Evolutionary conservation across 306 rosid species (phyloP).

Genomic region (Quercus ilex): DNA sequence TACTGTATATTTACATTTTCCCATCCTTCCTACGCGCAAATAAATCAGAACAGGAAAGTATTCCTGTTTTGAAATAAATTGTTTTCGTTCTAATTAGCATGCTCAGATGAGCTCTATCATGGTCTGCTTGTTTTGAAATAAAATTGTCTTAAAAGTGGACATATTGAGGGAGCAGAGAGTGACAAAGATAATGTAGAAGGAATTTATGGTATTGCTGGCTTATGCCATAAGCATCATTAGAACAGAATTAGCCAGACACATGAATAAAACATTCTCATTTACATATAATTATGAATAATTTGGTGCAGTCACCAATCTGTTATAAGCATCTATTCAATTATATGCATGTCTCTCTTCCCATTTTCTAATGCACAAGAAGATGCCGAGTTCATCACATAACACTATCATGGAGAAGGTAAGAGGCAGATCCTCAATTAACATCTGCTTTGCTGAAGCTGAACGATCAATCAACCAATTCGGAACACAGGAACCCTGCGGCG

Average conservation of each 20-base stretch:
- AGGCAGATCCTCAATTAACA: background rate
- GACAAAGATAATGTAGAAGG: background rate
- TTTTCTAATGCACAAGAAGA: background rate
- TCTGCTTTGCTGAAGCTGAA: background rate
- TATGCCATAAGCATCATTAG: background rate
- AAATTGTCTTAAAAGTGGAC: background rate
- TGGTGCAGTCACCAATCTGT: background rate
- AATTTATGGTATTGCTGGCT: background rate
- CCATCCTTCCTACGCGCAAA: background rate
- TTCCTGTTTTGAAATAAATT: background rate
- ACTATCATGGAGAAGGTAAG: background rate
- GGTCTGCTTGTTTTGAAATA: background rate
- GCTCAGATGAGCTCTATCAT: background rate
- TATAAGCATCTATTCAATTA: background rate
- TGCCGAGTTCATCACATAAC: background rate
- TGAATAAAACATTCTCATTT: background rate
- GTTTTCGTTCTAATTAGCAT: background rate
- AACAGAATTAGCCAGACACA: background rate
- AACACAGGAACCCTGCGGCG: constrained; percentile 59
- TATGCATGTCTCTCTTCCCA: background rate
- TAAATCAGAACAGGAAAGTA: background rate
- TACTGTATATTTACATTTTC: background rate
- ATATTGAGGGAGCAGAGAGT: background rate
- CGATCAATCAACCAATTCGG: constrained; percentile 28
- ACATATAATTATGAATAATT: background rate